These are phyloP conservation scores for Takashimella koratensis DNA, from an alignment of 1,284 basidiomycete species.

Conservation along the genomic window DNA sequence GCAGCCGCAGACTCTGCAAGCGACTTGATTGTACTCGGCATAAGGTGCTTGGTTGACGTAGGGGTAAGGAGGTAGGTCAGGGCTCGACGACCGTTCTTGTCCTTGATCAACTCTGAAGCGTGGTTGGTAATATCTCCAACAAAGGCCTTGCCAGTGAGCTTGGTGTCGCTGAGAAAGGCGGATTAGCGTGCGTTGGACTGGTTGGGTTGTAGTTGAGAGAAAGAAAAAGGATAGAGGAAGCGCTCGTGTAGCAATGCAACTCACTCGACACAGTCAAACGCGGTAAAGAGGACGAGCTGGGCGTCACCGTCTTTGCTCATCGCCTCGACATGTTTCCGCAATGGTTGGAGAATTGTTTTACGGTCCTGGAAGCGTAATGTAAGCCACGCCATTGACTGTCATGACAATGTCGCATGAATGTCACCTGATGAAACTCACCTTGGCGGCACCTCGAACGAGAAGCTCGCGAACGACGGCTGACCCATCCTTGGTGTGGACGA, in stretches of 20 bases:
- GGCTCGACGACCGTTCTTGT: slow-evolving; percentile 61
- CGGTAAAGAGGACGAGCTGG: slow-evolving; percentile 79
- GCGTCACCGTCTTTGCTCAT: slow-evolving; percentile 83
- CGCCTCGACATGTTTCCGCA: slow-evolving; percentile 79
- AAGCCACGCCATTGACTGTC: no score
- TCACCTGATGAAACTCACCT: slow-evolving; percentile 55
- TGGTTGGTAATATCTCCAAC: slow-evolving; percentile 55
- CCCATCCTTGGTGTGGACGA: slow-evolving; percentile 87
- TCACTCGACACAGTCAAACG: slow-evolving; percentile 79
- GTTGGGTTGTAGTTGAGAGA: neutral
- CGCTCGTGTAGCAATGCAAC: slow-evolving; percentile 22
- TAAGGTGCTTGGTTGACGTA: slow-evolving; percentile 72
- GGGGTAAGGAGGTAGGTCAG: slow-evolving; percentile 76
- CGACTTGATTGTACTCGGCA: slow-evolving; percentile 65
- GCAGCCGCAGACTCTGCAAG: slow-evolving; percentile 64
- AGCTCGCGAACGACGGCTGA: slow-evolving; percentile 79
- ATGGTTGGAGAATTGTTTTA: slow-evolving; percentile 77
- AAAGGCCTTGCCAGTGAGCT: slow-evolving; percentile 73
- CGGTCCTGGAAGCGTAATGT: slow-evolving; percentile 63
- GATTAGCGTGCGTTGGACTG: neutral
- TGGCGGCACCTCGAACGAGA: slow-evolving; percentile 71
- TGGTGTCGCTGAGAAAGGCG: slow-evolving; percentile 73
- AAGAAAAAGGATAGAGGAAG: neutral
- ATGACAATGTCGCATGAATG: no score
- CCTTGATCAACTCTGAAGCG: slow-evolving; percentile 53